phyloP scores from a whole-genome alignment of 1,139 yeast species.

The Zygosaccharomyces sapae region DNA sequence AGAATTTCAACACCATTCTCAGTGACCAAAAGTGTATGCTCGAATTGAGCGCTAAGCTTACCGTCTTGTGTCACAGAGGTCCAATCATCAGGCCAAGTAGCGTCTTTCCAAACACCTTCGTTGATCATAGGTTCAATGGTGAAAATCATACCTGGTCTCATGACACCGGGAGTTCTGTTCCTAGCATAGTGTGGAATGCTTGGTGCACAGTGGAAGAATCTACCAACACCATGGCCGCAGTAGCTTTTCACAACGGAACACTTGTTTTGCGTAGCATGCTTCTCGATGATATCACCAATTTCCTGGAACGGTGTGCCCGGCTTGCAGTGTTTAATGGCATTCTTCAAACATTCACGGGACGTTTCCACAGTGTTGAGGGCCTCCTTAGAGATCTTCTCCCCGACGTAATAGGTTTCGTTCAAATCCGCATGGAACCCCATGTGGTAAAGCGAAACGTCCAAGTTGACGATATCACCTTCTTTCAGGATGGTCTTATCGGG shows the following conservation, averaged over 20 bases:
- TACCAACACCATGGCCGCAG: slow-evolving; percentile 93
- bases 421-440: slow-evolving; percentile 92
- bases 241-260: slow-evolving; percentile 87
- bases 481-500: slow-evolving; percentile 82
- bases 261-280: slow-evolving; percentile 72
- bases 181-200: slow-evolving; percentile 91
- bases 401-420: slow-evolving; percentile 95
- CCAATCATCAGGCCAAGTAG: slow-evolving; percentile 98
- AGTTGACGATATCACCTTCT: slow-evolving; percentile 92
- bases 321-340: slow-evolving; percentile 78
- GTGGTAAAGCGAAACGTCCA: slow-evolving; percentile 81
- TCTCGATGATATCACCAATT: slow-evolving; percentile 84
- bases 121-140: slow-evolving; percentile 98
- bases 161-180: slow-evolving; percentile 89
- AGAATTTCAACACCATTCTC: slow-evolving; percentile 91
- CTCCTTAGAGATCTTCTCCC: slow-evolving; percentile 82
- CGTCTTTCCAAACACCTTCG: slow-evolving; percentile 77
- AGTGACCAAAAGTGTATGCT: slow-evolving; percentile 88
- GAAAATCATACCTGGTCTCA: slow-evolving; percentile 94
- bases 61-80: slow-evolving; percentile 90
- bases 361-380: slow-evolving; percentile 88
- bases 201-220: slow-evolving; percentile 87
- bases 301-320: slow-evolving; percentile 90
- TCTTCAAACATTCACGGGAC: slow-evolving; percentile 80
- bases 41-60: slow-evolving; percentile 85